Evolutionary conservation across 352 stramenopile genomes (phyloP), one percentile per base, ranked within the genome.

Genomic region (Pythium apleroticum): DNA sequence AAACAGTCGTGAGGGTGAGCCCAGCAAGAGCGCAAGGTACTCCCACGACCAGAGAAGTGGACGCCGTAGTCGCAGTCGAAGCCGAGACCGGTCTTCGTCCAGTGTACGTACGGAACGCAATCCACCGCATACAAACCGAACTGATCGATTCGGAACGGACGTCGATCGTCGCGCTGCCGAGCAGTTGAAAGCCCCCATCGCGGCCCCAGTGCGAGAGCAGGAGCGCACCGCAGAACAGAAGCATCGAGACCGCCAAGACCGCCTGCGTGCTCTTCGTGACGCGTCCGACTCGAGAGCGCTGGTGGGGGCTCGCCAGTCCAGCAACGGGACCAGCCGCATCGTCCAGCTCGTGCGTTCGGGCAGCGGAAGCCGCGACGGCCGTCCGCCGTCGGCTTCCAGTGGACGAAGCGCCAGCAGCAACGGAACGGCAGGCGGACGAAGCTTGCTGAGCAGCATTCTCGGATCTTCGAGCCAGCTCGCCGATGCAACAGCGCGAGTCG

Each of bases 401-500:
- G 25, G 43, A 8, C 48, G 48, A 41, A 22, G 52, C 19, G 30
- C 5, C 30, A 33, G 30, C 30, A 33, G 30, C 30, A 30, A 25
- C 14, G 56, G 62, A 35, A 56, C 60, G 25, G 66, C 66, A 20
- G 75, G 67, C 20, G 62, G 71, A 1, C 73, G 55, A 4, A 65
- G 78, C 12, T 65, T 94, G 20, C 56, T 94, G 31, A 66, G 66
- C 33, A 89, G 70, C 57, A 94, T 94, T 35, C 69, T 94, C 6
- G 82, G 80, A 2, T 91, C 78, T 33, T 78, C 82, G 12, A 88
- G 78, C 22, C 73, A 83, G 22, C 68, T 94, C 8, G 76, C 86
- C 4, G 80, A 52, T n/a, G 66, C 84, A n/a, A 93, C 86, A 12
- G 86, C 80, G 8, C 80, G 81, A 9, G 77, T 90, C 2, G 73